Conservation (phyloP, 495 filamentous ascomycete genomes). For the Neurospora cerealis region DNA sequence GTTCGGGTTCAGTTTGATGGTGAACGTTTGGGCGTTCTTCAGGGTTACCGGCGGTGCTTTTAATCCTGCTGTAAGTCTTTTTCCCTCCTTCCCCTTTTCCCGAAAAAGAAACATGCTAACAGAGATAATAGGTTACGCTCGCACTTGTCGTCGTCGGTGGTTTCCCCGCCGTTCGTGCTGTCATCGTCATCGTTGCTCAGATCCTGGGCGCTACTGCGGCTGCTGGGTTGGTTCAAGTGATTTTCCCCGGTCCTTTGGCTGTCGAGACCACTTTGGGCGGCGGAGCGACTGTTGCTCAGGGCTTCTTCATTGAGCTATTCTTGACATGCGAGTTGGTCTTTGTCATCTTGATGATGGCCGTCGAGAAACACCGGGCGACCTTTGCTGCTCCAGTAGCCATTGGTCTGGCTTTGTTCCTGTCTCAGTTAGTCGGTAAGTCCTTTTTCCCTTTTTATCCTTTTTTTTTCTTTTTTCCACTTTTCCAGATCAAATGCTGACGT, state of each 20-base stretch:
- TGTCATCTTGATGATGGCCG: conserved; percentile 72
- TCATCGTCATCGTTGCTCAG: conserved; percentile 45
- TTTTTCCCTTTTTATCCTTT: neutral
- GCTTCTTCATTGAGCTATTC: conserved; percentile 71
- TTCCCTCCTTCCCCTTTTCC: conserved; percentile 16
- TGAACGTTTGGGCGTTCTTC: conserved; percentile 83
- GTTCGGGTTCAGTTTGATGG: conserved; percentile 67
- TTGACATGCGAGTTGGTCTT: conserved; percentile 69
- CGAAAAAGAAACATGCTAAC: conserved; percentile 22
- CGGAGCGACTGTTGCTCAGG: conserved; percentile 47
- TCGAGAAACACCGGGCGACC: conserved; percentile 73
- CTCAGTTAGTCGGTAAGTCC: conserved; percentile 48
- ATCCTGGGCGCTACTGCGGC: conserved; percentile 51
- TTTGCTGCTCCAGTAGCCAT: conserved; percentile 73
- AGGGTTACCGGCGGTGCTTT: conserved; percentile 71
- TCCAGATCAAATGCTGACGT: neutral
- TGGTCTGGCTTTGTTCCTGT: conserved; percentile 61
- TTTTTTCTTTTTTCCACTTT: neutral
- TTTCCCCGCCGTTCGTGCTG: conserved; percentile 36
- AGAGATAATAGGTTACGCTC: conserved; percentile 34
- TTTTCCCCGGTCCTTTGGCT: conserved; percentile 54
- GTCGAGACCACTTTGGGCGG: conserved; percentile 52
- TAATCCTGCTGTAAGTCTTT: conserved; percentile 54
- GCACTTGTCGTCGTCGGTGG: conserved; percentile 49
- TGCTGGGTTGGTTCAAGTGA: conserved; percentile 41